Evolutionary conservation across 78 protist genomes (phyloP).

Genomic region (Bodo saltans): DNA sequence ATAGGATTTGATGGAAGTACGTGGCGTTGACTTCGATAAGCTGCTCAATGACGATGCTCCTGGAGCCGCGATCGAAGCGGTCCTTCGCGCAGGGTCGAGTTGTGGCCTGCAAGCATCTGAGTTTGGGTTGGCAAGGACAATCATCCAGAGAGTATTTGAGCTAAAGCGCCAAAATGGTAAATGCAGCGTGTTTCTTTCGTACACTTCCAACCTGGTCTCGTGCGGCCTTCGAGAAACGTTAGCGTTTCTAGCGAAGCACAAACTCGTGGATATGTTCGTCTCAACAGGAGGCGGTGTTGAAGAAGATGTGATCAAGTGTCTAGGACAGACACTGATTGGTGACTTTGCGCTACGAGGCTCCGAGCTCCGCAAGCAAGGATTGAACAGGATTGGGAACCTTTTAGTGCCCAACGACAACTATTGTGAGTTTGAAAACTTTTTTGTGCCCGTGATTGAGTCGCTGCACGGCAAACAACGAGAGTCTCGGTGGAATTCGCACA

Average conservation of each 20-base stretch:
- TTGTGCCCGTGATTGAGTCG: slow-evolving; percentile 92
- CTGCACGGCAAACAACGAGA: slow-evolving; percentile 76
- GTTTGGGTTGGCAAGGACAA: no score
- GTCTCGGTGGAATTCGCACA: slow-evolving; percentile 66
- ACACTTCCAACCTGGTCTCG: slow-evolving; percentile 94
- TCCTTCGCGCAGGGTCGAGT: no score
- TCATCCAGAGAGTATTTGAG: no score
- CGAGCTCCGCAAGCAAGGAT: slow-evolving; percentile 64
- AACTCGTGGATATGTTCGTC: slow-evolving; percentile 80
- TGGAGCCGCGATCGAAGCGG: no score
- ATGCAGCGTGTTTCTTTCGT: no score
- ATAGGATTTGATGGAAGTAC: no score
- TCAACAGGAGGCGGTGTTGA: slow-evolving; percentile 98
- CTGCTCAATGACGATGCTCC: no score
- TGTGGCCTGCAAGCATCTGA: no score
- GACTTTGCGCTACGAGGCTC: slow-evolving; percentile 82
- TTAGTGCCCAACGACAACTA: slow-evolving; percentile 97
- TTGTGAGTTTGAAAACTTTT: slow-evolving; percentile 86
- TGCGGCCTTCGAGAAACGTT: slow-evolving; percentile 91
- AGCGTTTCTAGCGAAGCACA: slow-evolving; percentile 76
- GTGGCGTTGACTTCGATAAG: no score
- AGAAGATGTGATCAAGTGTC: slow-evolving; percentile 98
- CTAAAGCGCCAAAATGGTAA: no score
- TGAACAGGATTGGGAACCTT: slow-evolving; percentile 97
- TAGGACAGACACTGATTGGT: slow-evolving; percentile 90